Evolutionary conservation across 345 rosid species (phyloP).

Genomic region (Eucalyptus globulus): DNA sequence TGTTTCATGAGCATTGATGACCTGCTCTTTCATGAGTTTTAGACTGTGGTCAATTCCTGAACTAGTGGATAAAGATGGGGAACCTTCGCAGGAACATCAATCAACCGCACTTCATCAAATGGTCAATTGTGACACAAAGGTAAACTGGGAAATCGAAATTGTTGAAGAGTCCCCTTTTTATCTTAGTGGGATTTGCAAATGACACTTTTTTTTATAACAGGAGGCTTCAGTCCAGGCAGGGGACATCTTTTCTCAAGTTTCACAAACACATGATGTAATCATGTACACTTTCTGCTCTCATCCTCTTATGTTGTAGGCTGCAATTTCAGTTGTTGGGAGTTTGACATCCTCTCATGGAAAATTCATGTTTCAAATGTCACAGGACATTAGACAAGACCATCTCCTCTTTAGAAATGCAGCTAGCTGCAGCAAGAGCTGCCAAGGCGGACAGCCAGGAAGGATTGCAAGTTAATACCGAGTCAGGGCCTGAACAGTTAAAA

Average conservation of each 20-base stretch:
- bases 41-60: slow-evolving; percentile 61
- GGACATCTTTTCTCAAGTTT: slow-evolving; percentile 80
- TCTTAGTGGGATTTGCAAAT: neutral
- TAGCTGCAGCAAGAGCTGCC: slow-evolving; percentile 72
- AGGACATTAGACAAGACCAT: slow-evolving; percentile 71
- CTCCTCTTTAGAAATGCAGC: slow-evolving; percentile 64
- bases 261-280: slow-evolving; percentile 88
- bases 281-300: slow-evolving; percentile 29
- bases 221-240: slow-evolving; percentile 35
- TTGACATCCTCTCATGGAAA: neutral
- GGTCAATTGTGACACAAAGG: slow-evolving; percentile 69
- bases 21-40: neutral
- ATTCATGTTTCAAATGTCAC: neutral
- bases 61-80: slow-evolving; percentile 17
- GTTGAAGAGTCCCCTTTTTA: neutral
- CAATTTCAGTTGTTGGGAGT: neutral
- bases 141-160: slow-evolving; percentile 9
- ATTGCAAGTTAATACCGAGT: slow-evolving; percentile 14
- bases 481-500: slow-evolving; percentile 31
- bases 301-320: neutral
- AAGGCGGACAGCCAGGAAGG: slow-evolving; percentile 25
- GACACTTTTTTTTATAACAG: slow-evolving; percentile 9
- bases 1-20: neutral
- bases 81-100: slow-evolving; percentile 16
- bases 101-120: slow-evolving; percentile 26